Percentiles rank a stretch among this genome's conserved stretches.
These are phyloP conservation scores for Turritis glabra DNA, from an alignment of 345 rosid species.

Conservation along the genomic window DNA sequence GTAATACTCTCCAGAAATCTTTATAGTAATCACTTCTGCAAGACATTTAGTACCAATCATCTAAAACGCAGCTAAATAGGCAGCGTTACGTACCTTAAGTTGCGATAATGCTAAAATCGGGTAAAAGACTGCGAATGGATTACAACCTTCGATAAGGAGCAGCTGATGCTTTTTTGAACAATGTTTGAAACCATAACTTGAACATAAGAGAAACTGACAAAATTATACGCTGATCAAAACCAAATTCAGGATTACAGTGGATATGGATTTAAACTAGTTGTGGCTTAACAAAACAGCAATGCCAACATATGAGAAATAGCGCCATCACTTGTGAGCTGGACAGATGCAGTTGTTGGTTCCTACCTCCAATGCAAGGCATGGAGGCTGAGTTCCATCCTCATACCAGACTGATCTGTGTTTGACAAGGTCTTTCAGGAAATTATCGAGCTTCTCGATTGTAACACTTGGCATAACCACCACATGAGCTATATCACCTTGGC, in stretches of 20 bases:
- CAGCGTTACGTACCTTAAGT: not conserved
- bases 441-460: slow-evolving; percentile 73
- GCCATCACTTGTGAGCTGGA: slow-evolving; percentile 53
- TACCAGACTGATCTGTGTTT: slow-evolving; percentile 69
- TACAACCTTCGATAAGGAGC: not conserved
- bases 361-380: slow-evolving; percentile 67
- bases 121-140: not conserved
- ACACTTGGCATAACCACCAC: slow-evolving; percentile 96
- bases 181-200: not conserved
- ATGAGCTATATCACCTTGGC: slow-evolving; percentile 84
- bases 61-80: not conserved
- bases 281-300: not conserved
- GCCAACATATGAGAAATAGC: not conserved
- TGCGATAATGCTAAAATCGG: not conserved
- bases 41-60: not conserved
- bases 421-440: slow-evolving; percentile 63
- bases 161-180: not conserved
- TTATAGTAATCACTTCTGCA: not conserved
- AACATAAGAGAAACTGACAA: slow-evolving; percentile 14
- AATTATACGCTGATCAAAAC: not conserved
- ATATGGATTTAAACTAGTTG: not conserved
- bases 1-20: not conserved
- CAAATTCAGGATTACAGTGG: not conserved
- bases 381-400: slow-evolving; percentile 46
- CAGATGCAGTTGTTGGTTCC: slow-evolving; percentile 72